Base-by-base conservation (phyloP, 139 green algal genomes). In the Eudorina sp. region DNA sequence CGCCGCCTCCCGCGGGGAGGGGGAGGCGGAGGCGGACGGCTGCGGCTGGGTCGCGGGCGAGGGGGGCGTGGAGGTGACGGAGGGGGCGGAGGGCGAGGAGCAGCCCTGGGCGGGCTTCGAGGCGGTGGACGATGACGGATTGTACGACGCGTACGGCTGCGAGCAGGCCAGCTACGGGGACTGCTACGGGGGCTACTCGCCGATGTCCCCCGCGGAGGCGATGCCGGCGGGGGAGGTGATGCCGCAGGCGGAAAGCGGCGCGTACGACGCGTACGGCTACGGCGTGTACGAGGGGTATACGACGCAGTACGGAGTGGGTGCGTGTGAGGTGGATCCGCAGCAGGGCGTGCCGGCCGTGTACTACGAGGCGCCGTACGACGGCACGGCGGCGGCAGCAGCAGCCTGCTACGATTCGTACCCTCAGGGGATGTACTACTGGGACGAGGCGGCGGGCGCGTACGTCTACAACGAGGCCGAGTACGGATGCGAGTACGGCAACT, bases 281-380 rank as follows among this genome's bases (percentile, higher is more conserved):
- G 45, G 43, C 45, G 25, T 43, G 73, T 81, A 81, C n/a, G 48
- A 68, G 1, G n/a, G 31, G 29, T 83, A 83, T 36, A 21, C 21
- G 23, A 74, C 74, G 78, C 38, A 55, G 40, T 85, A 85, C 78
- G 38, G 16, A 23, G 36, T 14, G 34, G 38, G 6, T 4, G 75
- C 19, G 4, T 55, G 41, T 7, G 34, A 53, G 46, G 48, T 64
- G 74, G 74, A 64, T 18, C 14, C n/a, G 3, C n/a, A 41, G n/a
- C n/a, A n/a, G n/a, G 74, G 74, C 16, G 14, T 29, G 74, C 11
- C 74, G 7, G n/a, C n/a, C n/a, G 46, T 69, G 76, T 83, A 82
- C 74, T 62, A 64, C 74, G 45, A 62, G 18, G 23, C 73, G 27
- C 5, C 45, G 25, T 81, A 81, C 73, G 73, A 79, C 41, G 66